Evolutionary conservation across 1,284 basidiomycete species (phyloP).

Genomic region (Earliella scabrosa): DNA sequence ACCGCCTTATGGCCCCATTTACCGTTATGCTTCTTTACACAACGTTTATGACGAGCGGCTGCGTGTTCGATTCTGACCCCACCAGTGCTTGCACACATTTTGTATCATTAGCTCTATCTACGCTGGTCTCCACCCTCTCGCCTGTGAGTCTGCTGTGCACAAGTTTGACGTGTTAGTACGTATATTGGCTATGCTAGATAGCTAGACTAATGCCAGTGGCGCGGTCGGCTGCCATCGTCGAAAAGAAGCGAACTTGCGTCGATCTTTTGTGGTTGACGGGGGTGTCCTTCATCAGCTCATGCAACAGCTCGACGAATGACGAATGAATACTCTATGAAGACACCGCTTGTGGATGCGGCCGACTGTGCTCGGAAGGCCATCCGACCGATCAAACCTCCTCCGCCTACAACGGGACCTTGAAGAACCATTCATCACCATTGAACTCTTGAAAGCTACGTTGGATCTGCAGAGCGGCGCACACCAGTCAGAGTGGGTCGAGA

Average conservation of each 20-base stretch:
- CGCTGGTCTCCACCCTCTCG: background rate
- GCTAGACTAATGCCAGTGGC: conserved; percentile 16
- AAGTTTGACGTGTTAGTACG: background rate
- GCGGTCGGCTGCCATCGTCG: conserved; percentile 1
- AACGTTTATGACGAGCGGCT: background rate
- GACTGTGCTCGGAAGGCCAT: no score
- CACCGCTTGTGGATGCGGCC: no score
- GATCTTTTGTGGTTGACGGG: no score
- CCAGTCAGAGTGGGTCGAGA: background rate
- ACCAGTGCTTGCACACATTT: background rate
- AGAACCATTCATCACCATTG: background rate
- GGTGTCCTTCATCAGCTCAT: no score
- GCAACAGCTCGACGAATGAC: no score
- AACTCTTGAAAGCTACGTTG: background rate
- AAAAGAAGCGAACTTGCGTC: no score
- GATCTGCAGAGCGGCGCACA: background rate
- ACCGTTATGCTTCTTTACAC: background rate
- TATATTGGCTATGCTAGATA: conserved; percentile 5
- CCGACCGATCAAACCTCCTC: no score
- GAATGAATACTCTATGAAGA: no score
- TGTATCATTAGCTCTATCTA: conserved; percentile 22
- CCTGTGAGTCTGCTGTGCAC: conserved; percentile 9
- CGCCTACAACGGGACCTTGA: no score
- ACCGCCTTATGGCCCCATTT: background rate
- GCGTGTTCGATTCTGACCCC: background rate